Conservation (phyloP, 768 basidiomycete genomes). For the Leccinum variicolor region DNA sequence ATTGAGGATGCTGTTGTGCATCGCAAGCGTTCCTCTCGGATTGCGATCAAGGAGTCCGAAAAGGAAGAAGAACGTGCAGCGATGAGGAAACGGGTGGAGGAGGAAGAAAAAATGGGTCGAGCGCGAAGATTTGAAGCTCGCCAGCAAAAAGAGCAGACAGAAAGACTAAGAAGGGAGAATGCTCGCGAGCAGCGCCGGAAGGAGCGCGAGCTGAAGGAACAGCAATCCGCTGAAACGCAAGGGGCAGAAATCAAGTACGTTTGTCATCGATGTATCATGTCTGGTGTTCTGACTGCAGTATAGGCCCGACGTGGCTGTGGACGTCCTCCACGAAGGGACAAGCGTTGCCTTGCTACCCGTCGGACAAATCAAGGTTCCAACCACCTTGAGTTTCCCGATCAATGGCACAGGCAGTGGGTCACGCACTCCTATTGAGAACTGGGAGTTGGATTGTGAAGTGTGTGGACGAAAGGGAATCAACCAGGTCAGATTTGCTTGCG, state of each 20-base stretch:
- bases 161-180: conserved; percentile 50
- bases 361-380: conserved; percentile 6
- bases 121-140: conserved; percentile 56
- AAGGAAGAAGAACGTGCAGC: conserved; percentile 66
- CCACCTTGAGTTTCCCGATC: conserved; percentile 1
- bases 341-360: not conserved
- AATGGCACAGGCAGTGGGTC: conserved; percentile 41
- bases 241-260: conserved; percentile 15
- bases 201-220: conserved; percentile 34
- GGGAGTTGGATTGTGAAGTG: conserved; percentile 89
- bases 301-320: conserved; percentile 10
- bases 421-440: conserved; percentile 60
- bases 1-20: conserved; percentile 75
- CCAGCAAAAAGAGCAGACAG: conserved; percentile 54
- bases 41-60: conserved; percentile 78
- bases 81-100: conserved; percentile 60
- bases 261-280: not conserved
- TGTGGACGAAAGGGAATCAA: conserved; percentile 73
- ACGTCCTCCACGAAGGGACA: conserved; percentile 1
- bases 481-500: conserved; percentile 44
- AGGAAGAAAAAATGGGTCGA: conserved; percentile 64
- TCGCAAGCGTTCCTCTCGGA: conserved; percentile 88
- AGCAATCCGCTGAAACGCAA: conserved; percentile 10
- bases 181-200: conserved; percentile 51
- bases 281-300: conserved; percentile 13